Percentiles rank a stretch among this genome's conserved stretches.
phyloP scores from a whole-genome alignment of 2,329 filamentous ascomycete species.

The Cytospora schulzeri region DNA sequence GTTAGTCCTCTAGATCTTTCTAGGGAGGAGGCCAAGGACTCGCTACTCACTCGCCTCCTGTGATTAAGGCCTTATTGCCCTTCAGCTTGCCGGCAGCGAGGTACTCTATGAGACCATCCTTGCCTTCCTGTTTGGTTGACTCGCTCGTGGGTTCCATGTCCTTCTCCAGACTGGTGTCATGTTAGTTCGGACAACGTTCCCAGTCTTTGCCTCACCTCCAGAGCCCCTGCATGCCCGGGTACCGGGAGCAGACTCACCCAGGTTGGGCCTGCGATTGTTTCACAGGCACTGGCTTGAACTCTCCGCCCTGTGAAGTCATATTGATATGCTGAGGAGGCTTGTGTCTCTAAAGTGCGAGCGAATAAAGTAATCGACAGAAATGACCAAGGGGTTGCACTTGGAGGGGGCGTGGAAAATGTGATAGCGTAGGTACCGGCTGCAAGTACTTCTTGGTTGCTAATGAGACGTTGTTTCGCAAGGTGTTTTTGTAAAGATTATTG shows the following conservation, averaged over 20 bases:
- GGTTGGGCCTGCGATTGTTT: slow-evolving; percentile 1
- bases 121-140: slow-evolving; percentile 44
- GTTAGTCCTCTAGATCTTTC: neutral
- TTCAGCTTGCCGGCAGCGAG: slow-evolving; percentile 51
- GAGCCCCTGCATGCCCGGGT: neutral
- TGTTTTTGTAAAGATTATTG: neutral
- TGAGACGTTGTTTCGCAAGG: neutral
- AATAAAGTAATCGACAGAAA: neutral
- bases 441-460: too few species aligned
- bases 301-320: slow-evolving; percentile 30
- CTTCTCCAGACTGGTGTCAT: slow-evolving; percentile 37
- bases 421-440: too few species aligned
- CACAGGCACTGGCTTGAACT: slow-evolving; percentile 38
- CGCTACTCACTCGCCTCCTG: slow-evolving; percentile 55
- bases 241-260: neutral
- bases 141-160: slow-evolving; percentile 44
- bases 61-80: slow-evolving; percentile 55
- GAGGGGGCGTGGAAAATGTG: too few species aligned
- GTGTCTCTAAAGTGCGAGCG: neutral
- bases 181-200: neutral
- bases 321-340: neutral
- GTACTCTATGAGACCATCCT: slow-evolving; percentile 41
- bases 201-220: neutral
- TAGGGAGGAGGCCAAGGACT: neutral
- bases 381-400: too few species aligned